Evolutionary conservation across 495 filamentous ascomycete genomes (phyloP), one percentile per base, ranked within the genome.

Genomic region (Penicillium lividum): DNA sequence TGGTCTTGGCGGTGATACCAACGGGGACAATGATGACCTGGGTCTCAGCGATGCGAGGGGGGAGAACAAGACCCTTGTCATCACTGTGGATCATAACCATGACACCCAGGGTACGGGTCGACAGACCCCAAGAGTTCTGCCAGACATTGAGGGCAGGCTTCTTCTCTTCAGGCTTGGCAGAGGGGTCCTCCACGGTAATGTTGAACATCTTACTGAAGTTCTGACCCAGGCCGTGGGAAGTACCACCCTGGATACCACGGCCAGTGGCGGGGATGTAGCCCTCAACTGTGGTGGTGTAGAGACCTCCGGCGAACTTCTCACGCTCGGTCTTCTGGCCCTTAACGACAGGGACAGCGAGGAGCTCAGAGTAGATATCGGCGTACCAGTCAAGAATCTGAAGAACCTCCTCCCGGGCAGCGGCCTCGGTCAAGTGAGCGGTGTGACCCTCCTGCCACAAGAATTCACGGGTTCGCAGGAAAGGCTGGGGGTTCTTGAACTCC

Each of bases 391-490:
- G 84, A 54, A 98, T 98, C 70, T 95, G 81, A 54, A 90, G 68
- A 10, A 98, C 94, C 71, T 98, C 94, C 66, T 89, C 80, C 16
- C 81, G 86, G 34, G 94, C 93, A 47, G 80, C 80, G 53, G 87
- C 77, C 66, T 92, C 81, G 7, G 87, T 93, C 57, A 97, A 71
- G 74, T 97, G 93, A 10, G 94, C 94, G 7, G 94, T 98, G 77
- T 98, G 94, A 31, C 94, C 95, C 74, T 98, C 94, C 70, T 98
- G 95, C 94, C 94, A 98, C 46, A 97, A 77, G 75, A 98, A 98
- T 71, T 98, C 94, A 65, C 94, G 78, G 50, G 93, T 92, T 58
- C 94, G 80, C 25, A 98, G 78, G 80, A 98, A 97, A 6, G 94
- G 94, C 68, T 93, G 93, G 25, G 93, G 92, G 68, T 98, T 89